Evolutionary conservation across 1,284 basidiomycete genomes (phyloP).

Genomic region (Microbotryomycetes sp.): DNA sequence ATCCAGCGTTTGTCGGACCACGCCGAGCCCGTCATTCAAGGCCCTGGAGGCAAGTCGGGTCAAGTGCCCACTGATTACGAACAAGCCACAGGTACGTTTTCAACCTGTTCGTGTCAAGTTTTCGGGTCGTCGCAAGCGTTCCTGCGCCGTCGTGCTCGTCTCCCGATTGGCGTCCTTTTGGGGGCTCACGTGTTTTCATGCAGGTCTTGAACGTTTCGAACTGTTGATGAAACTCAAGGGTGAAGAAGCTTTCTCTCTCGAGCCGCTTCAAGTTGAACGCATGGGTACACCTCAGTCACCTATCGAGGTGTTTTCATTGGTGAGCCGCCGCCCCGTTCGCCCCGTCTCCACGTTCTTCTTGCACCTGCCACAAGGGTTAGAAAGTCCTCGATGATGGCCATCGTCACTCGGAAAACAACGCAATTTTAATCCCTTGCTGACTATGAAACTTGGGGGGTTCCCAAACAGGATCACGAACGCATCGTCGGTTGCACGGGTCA

Average conservation of each 20-base stretch:
- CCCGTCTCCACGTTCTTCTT: neutral
- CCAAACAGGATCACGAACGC: conserved; percentile 62
- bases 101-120: too few species aligned
- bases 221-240: conserved; percentile 82
- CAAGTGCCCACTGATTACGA: conserved; percentile 74
- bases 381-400: neutral
- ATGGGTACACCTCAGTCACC: conserved; percentile 84
- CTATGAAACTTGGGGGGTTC: neutral
- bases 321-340: conserved; percentile 48
- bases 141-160: neutral
- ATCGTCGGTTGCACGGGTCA: conserved; percentile 83
- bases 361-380: neutral
- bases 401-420: neutral
- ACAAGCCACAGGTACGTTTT: conserved; percentile 61
- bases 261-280: conserved; percentile 76
- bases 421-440: neutral
- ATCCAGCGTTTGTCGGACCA: conserved; percentile 15
- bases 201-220: conserved; percentile 89
- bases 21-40: conserved; percentile 41
- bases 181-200: neutral
- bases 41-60: conserved; percentile 66
- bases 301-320: conserved; percentile 78
- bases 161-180: neutral
- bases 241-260: conserved; percentile 82
- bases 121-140: too few species aligned